A percentile compares a stretch with the other conserved stretches of the same genome.
phyloP scores from a whole-genome alignment of 169 alveolate genomes.

The Toxoplasma gondii region DNA sequence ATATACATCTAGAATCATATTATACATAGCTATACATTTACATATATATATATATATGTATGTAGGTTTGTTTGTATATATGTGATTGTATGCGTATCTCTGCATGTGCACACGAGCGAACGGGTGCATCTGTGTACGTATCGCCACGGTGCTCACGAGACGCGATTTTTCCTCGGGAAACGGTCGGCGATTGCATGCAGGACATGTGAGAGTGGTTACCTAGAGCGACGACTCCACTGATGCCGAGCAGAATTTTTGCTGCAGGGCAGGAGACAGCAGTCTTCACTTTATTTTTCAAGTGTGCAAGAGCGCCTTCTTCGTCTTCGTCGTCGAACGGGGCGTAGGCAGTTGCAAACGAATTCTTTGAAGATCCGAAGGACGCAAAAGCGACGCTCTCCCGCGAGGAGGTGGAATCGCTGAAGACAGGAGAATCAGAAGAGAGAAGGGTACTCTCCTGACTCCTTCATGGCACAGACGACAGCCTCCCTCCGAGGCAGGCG shows the following conservation, averaged over 20 bases:
- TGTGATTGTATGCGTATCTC: neutral
- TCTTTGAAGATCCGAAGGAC: neutral
- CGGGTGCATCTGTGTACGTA: no score
- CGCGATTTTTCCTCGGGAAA: no score
- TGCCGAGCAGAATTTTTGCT: constrained; percentile 5
- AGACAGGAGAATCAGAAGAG: neutral
- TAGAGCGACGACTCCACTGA: constrained; percentile 16
- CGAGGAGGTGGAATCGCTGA: neutral
- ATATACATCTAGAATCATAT: neutral
- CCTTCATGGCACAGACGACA: no score
- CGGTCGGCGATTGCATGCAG: no score
- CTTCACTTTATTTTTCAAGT: neutral
- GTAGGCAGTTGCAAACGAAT: neutral
- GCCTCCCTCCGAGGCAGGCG: no score
- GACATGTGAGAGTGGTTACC: constrained; percentile 24
- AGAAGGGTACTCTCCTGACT: no score
- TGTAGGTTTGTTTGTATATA: neutral
- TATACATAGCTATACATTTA: neutral
- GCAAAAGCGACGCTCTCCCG: neutral
- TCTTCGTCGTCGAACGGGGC: constrained; percentile 11
- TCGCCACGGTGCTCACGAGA: no score
- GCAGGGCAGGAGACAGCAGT: constrained; percentile 27
- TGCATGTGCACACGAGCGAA: no score
- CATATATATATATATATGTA: neutral
- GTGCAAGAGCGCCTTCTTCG: neutral